A percentile compares a stretch with the other conserved stretches of the same genome.
Conservation (phyloP, 148 eudicot genomes). For the Polygonum aviculare region DNA sequence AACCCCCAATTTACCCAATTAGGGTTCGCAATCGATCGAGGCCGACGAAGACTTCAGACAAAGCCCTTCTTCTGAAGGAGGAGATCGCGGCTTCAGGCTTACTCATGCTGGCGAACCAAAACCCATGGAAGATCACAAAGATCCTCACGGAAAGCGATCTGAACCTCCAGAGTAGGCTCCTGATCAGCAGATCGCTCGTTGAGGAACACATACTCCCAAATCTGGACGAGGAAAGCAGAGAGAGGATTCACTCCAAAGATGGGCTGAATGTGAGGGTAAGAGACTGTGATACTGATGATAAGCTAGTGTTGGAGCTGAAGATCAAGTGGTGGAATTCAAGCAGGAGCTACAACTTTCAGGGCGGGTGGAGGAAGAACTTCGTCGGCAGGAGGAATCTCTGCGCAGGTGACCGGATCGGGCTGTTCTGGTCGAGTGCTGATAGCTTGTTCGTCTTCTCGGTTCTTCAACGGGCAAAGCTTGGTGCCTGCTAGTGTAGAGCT, state of each 20-base stretch:
- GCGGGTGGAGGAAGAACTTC: background rate
- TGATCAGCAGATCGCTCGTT: background rate
- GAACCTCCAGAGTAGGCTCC: background rate
- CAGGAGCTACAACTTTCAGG: background rate
- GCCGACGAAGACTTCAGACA: background rate
- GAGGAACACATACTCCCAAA: background rate
- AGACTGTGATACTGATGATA: background rate
- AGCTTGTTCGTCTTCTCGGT: background rate
- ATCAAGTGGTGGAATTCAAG: background rate
- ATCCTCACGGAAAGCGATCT: background rate
- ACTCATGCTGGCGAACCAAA: background rate
- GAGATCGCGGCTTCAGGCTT: background rate
- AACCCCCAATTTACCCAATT: background rate
- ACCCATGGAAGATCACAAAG: background rate
- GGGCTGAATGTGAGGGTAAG: background rate
- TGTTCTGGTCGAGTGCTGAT: background rate
- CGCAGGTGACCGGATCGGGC: background rate
- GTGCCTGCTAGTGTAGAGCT: background rate
- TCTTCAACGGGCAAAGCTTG: background rate
- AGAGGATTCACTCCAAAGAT: background rate
- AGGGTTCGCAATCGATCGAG: background rate
- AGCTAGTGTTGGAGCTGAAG: background rate
- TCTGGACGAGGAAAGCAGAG: background rate
- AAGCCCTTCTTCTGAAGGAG: background rate
- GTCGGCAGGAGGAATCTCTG: background rate